Conservation (phyloP, 1,284 basidiomycete species). For the Tremellales sp. region DNA sequence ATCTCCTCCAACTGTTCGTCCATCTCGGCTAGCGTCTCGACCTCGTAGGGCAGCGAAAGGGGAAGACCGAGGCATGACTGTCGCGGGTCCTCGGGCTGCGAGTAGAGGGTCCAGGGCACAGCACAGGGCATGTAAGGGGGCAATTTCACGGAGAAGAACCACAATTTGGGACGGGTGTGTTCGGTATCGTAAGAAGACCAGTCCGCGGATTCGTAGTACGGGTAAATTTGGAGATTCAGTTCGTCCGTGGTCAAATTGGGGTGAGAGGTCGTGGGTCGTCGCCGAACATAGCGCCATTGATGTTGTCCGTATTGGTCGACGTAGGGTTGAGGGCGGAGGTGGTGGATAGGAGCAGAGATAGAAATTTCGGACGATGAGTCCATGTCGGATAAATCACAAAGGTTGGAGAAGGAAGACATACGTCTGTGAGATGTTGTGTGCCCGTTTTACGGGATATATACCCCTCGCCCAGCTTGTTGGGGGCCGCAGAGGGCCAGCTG, state of each 20-base stretch:
- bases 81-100: slow-evolving; percentile 39
- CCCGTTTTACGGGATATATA: slow-evolving; percentile 7
- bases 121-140: slow-evolving; percentile 14
- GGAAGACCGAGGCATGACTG: slow-evolving; percentile 42
- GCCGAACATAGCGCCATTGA: neutral
- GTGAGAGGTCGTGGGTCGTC: neutral
- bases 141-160: neutral
- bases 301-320: neutral
- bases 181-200: slow-evolving; percentile 1
- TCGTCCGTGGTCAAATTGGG: neutral
- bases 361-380: too few species aligned
- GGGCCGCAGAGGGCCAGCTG: slow-evolving; percentile 27
- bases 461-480: slow-evolving; percentile 24
- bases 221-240: neutral
- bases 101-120: slow-evolving; percentile 8
- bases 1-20: slow-evolving; percentile 75
- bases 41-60: slow-evolving; percentile 66
- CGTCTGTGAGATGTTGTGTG: slow-evolving; percentile 1
- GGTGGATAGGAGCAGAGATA: neutral
- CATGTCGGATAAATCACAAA: too few species aligned
- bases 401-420: neutral
- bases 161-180: neutral
- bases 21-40: slow-evolving; percentile 76
- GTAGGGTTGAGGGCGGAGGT: neutral
- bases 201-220: neutral